Percentiles rank a stretch among this genome's conserved stretches.
Evolutionary conservation across 2,329 filamentous ascomycete genomes (phyloP).

Genomic region (Botrytis byssoidea): DNA sequence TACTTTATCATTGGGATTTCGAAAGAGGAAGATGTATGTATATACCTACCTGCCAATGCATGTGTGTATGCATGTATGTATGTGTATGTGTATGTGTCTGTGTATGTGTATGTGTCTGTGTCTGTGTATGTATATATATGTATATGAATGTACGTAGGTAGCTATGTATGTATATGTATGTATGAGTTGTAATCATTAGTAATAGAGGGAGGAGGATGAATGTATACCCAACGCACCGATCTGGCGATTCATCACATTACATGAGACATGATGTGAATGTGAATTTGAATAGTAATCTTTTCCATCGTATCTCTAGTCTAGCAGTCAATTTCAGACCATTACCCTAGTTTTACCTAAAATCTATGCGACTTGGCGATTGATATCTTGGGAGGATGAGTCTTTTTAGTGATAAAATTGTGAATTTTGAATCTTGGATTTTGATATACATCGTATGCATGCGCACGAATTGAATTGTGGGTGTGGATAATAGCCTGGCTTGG

Average conservation of each 20-base stretch:
- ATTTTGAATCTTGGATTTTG: background rate
- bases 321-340: background rate
- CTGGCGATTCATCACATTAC: background rate
- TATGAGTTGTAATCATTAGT: background rate
- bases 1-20: background rate
- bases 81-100: fast-evolving
- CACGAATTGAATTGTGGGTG: background rate
- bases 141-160: too few species aligned
- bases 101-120: background rate
- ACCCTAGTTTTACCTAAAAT: background rate
- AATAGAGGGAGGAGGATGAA: background rate
- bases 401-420: background rate
- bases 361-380: background rate
- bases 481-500: background rate
- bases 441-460: background rate
- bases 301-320: background rate
- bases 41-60: background rate
- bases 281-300: background rate
- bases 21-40: background rate
- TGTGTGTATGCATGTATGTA: background rate
- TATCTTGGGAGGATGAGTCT: background rate
- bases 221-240: background rate
- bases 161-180: background rate
- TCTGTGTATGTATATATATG: background rate
- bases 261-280: background rate